Conservation (phyloP, 164 flowering plant species). For the Vitis cinerea region DNA sequence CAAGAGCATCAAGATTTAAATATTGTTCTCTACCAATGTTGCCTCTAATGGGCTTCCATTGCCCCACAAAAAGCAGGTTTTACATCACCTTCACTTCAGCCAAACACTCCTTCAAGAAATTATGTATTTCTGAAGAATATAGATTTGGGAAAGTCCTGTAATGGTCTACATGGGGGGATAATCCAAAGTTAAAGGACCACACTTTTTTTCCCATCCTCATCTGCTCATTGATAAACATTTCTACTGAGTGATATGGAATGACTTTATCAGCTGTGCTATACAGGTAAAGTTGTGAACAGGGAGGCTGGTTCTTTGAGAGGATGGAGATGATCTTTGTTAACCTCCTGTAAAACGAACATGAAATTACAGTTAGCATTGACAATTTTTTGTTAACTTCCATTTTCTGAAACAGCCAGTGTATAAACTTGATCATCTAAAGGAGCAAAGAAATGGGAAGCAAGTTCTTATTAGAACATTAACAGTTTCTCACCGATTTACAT, state of each 20-base stretch:
- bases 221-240: conserved; percentile 56
- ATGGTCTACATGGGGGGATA: conserved; percentile 97
- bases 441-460: neutral
- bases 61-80: conserved; percentile 1
- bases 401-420: neutral
- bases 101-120: conserved; percentile 61
- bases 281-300: conserved; percentile 85
- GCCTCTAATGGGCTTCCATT: neutral
- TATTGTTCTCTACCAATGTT: too few species aligned
- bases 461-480: neutral
- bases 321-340: conserved; percentile 42
- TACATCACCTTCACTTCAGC: conserved; percentile 15
- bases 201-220: conserved; percentile 54
- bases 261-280: conserved; percentile 89
- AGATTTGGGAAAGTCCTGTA: conserved; percentile 67
- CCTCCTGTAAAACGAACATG: conserved; percentile 45
- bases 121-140: conserved; percentile 48
- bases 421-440: too few species aligned
- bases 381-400: neutral
- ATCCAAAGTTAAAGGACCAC: conserved; percentile 51
- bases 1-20: too few species aligned
- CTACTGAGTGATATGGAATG: conserved; percentile 62
- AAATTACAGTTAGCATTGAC: conserved; percentile 1
- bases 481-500: conserved; percentile 53
- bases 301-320: conserved; percentile 60